A percentile compares a stretch with the other conserved stretches of the same genome.
Evolutionary conservation across 179 eudicot species (phyloP).

Genomic region (Pouteria campechiana): DNA sequence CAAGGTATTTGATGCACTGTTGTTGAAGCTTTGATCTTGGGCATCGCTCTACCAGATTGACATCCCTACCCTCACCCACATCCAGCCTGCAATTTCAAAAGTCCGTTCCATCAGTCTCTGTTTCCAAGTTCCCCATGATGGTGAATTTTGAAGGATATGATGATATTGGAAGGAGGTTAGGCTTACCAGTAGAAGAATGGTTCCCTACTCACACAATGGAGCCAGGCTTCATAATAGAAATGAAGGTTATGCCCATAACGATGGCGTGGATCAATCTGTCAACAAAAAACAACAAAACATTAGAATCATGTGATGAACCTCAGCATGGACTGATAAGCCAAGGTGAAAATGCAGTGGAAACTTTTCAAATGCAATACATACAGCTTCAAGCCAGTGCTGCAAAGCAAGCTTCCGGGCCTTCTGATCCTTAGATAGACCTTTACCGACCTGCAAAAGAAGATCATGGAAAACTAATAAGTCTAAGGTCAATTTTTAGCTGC

Average conservation of each 20-base stretch:
- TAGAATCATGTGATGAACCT: no score
- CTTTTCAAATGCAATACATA: slow-evolving; percentile 27
- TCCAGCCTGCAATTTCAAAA: slow-evolving; percentile 53
- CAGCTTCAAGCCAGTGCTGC: slow-evolving; percentile 96
- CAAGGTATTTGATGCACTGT: slow-evolving; percentile 88
- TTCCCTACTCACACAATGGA: slow-evolving; percentile 60
- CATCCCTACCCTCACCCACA: slow-evolving; percentile 78
- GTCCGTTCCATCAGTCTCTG: neutral
- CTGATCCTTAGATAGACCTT: slow-evolving; percentile 72
- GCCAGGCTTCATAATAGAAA: slow-evolving; percentile 67
- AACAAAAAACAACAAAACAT: slow-evolving; percentile 5
- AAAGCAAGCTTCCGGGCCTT: slow-evolving; percentile 83
- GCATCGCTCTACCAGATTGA: slow-evolving; percentile 50
- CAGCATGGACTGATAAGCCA: neutral
- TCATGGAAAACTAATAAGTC: neutral
- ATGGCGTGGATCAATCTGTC: slow-evolving; percentile 88
- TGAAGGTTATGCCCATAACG: slow-evolving; percentile 93
- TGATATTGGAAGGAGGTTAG: neutral
- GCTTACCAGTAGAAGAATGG: slow-evolving; percentile 93
- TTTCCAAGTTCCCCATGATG: neutral
- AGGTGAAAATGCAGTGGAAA: no score
- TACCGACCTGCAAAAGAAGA: slow-evolving; percentile 47
- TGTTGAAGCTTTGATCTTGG: slow-evolving; percentile 55
- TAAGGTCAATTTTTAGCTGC: no score
- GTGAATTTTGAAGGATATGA: no score